These are phyloP conservation scores for Rhizopus stolonifer DNA, from an alignment of 371 early-diverging fungal species.

Conservation along the genomic window DNA sequence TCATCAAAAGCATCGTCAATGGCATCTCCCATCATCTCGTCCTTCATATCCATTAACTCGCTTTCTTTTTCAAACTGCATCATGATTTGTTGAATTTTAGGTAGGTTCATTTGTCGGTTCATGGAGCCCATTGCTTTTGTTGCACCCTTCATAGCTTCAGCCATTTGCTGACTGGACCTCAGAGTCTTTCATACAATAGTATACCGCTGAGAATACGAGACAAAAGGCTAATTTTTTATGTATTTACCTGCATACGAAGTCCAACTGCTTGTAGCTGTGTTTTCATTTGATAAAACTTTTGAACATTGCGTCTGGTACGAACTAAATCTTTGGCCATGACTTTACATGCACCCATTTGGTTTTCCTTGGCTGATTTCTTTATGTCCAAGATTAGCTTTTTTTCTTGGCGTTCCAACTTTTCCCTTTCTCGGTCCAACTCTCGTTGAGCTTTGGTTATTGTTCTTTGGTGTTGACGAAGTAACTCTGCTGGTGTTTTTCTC, in stretches of 20 bases:
- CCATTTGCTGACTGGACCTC: conserved; percentile 93
- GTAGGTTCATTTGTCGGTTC: conserved; percentile 93
- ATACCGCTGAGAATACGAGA: neutral
- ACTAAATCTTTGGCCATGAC: conserved; percentile 98
- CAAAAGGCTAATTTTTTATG: neutral
- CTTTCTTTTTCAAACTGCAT: conserved; percentile 95
- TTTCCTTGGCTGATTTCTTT: conserved; percentile 87
- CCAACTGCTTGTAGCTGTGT: conserved; percentile 93
- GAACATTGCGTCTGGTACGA: conserved; percentile 87
- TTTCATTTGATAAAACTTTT: conserved; percentile 95
- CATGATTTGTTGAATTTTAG: conserved; percentile 92
- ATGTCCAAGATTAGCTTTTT: conserved; percentile 94
- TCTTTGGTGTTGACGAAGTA: conserved; percentile 90
- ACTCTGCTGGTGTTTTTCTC: conserved; percentile 82
- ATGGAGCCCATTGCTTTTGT: conserved; percentile 95
- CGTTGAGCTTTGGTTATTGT: conserved; percentile 85
- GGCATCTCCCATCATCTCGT: conserved; percentile 96
- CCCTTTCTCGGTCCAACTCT: conserved; percentile 91
- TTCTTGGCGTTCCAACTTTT: conserved; percentile 90
- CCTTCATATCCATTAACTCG: conserved; percentile 98
- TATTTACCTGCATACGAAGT: conserved; percentile 82
- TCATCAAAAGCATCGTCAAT: conserved; percentile 96
- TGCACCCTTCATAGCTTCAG: conserved; percentile 94
- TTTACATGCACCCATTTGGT: conserved; percentile 91
- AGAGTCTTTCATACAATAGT: conserved; percentile 61